Percentiles rank a stretch among this genome's conserved stretches.
Evolutionary conservation across 768 basidiomycete genomes (phyloP).

Genomic region (Royoungia palumana): DNA sequence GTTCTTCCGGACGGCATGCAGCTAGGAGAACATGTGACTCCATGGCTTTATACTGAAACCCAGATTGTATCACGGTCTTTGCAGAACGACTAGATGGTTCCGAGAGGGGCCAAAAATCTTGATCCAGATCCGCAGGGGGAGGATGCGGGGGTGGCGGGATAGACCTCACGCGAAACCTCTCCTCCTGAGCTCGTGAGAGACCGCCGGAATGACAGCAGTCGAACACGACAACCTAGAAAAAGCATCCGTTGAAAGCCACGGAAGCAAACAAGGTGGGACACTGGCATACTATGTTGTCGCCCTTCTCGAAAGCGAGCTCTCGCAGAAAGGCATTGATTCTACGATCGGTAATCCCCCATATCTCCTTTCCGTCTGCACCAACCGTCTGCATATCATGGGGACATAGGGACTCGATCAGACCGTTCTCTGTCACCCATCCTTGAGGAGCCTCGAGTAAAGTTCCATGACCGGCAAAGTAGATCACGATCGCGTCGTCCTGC

Average conservation of each 20-base stretch:
- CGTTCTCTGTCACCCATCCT: conserved; percentile 17
- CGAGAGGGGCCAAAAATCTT: conserved; percentile 6
- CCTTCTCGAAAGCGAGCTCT: conserved; percentile 13
- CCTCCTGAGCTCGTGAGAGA: conserved; percentile 6
- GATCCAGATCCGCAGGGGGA: conserved; percentile 12
- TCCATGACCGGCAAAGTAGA: conserved; percentile 21
- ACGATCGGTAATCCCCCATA: conserved; percentile 16
- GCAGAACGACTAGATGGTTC: conserved; percentile 9
- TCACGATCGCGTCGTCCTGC: conserved; percentile 16
- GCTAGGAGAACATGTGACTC: conserved; percentile 21
- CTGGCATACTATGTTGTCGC: conserved; percentile 18
- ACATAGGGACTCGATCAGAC: conserved; percentile 16
- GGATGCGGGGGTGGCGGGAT: conserved; percentile 11
- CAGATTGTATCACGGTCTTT: conserved; percentile 1
- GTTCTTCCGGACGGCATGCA: conserved; percentile 16
- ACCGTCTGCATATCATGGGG: conserved; percentile 4
- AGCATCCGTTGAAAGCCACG: background rate
- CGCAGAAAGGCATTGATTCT: conserved; percentile 14
- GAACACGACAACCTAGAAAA: conserved; percentile 13
- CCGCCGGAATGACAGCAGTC: conserved; percentile 24
- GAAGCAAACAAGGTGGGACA: background rate
- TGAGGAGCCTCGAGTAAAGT: conserved; percentile 4
- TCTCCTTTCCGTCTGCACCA: background rate
- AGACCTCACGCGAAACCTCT: conserved; percentile 1
- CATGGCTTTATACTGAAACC: conserved; percentile 18